A percentile compares a stretch with the other conserved stretches of the same genome.
Conservation (phyloP, 1,139 yeast species). For the Sugiyamaella xylanicola region DNA sequence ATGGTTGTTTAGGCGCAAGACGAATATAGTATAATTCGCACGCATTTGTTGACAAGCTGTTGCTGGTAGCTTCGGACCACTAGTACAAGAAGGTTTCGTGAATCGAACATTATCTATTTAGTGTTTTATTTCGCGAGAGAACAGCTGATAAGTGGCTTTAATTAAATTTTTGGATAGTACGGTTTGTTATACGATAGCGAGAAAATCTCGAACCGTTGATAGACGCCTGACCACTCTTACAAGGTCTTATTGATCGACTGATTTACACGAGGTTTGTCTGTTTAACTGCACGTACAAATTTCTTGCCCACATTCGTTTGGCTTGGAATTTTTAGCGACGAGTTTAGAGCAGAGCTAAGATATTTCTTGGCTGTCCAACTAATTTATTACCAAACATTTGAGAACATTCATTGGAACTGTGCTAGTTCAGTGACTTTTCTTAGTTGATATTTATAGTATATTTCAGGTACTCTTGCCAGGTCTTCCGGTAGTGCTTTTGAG, state of each 20-base stretch:
- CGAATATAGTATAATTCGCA: conserved; percentile 5
- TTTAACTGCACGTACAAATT: not conserved
- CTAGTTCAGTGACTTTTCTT: too few relatives aligned
- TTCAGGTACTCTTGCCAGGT: too few relatives aligned
- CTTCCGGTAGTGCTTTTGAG: too few relatives aligned
- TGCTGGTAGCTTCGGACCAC: not conserved
- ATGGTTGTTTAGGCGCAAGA: conserved; percentile 3
- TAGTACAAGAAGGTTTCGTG: not conserved
- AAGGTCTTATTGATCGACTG: not conserved
- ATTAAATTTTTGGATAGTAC: not conserved
- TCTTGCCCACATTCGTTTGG: not conserved
- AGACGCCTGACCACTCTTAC: not conserved
- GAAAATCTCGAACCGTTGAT: not conserved
- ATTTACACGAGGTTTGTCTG: not conserved
- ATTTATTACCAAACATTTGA: too few relatives aligned
- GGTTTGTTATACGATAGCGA: not conserved
- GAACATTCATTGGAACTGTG: too few relatives aligned
- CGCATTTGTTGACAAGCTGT: conserved; percentile 2
- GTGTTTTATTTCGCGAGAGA: not conserved
- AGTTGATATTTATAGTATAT: too few relatives aligned
- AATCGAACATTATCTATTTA: not conserved
- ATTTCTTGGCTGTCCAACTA: too few relatives aligned
- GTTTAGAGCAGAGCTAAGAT: too few relatives aligned
- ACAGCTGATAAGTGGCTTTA: not conserved
- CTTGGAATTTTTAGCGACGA: too few relatives aligned